Conservation (phyloP, 2,329 filamentous ascomycete species). For the Beauveria caledonica region DNA sequence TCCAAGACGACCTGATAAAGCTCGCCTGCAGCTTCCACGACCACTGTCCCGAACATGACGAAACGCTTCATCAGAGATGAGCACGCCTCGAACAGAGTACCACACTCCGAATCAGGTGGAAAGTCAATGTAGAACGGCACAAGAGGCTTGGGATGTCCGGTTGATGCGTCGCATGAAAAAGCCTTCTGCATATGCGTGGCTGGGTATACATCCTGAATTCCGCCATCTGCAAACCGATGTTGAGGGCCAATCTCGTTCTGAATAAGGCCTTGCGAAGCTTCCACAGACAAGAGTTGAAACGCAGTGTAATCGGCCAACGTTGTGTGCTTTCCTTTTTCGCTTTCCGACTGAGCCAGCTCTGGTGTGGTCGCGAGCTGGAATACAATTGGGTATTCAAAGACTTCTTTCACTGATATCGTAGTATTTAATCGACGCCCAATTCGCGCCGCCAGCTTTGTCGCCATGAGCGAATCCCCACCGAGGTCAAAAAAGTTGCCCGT, state of each 20-base stretch:
- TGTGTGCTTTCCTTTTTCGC: background rate
- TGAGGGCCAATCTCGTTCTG: background rate
- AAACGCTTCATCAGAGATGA: conserved; percentile 10
- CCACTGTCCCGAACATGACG: conserved; percentile 14
- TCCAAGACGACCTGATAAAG: conserved; percentile 8
- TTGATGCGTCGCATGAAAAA: background rate
- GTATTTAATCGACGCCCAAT: background rate
- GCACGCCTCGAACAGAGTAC: background rate
- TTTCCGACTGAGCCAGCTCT: too few species aligned
- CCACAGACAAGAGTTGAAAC: background rate
- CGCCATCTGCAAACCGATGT: background rate
- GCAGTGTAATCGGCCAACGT: background rate
- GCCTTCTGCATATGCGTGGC: background rate
- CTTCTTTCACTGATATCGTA: background rate
- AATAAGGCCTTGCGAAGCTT: background rate
- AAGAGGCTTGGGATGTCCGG: background rate
- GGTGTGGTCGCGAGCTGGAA: too few species aligned
- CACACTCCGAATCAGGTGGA: background rate
- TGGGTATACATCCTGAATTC: background rate
- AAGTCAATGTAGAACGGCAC: background rate
- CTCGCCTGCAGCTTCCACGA: background rate
- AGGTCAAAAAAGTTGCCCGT: conserved; percentile 15
- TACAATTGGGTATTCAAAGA: background rate
- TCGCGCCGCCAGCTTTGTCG: conserved; percentile 8
- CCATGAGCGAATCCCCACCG: conserved; percentile 1